A percentile compares a stretch with the other conserved stretches of the same genome.
Evolutionary conservation across 768 basidiomycete genomes (phyloP).

Genomic region (Tricholoma hemisulphureum): DNA sequence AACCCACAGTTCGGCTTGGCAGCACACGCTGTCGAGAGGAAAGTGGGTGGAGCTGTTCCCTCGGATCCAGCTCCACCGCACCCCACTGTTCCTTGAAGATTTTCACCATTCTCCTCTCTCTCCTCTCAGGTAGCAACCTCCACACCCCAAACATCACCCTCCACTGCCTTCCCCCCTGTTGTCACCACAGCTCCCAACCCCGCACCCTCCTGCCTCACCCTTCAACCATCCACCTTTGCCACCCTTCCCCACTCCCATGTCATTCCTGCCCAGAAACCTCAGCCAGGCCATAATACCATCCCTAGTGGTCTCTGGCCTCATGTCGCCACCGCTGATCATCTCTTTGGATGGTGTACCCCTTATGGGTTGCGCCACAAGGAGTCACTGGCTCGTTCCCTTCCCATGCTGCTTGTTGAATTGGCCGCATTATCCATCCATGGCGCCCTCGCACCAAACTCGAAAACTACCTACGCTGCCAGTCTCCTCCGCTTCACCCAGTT

Average conservation of each 20-base stretch:
- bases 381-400: neutral
- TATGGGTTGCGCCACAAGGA: neutral
- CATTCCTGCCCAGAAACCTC: neutral
- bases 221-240: too few species aligned
- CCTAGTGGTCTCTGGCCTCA: neutral
- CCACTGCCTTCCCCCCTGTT: too few species aligned
- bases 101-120: too few species aligned
- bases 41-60: neutral
- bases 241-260: too few species aligned
- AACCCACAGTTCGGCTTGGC: neutral
- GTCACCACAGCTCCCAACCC: too few species aligned
- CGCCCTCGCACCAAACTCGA: neutral
- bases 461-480: constrained; percentile 31
- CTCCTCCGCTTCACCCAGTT: constrained; percentile 36
- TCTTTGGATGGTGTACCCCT: neutral
- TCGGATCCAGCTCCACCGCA: neutral
- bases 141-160: too few species aligned
- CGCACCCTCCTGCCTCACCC: too few species aligned
- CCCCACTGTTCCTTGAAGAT: neutral
- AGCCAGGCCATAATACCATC: neutral
- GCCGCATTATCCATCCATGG: neutral
- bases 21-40: neutral
- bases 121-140: too few species aligned
- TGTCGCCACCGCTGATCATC: neutral
- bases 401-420: neutral